Base-by-base conservation (phyloP, 1,284 basidiomycete genomes). In the Trichosporon asahii region DNA sequence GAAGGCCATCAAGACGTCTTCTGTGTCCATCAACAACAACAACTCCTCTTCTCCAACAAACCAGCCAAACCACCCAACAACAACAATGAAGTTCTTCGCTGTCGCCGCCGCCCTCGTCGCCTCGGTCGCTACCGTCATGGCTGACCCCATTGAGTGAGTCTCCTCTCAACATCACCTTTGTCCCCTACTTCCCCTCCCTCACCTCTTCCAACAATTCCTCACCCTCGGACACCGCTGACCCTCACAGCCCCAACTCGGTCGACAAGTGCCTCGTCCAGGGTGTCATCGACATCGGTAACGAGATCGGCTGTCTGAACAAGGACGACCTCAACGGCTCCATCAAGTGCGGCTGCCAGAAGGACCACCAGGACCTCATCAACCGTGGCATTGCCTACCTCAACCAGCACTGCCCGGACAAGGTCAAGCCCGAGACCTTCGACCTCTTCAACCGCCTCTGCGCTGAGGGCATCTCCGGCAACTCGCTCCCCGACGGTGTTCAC, bases 31-130 rank as follows among this genome's bases (percentile, higher is more conserved):
- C 53, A 27, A 14, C 25, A 57, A 57, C 53, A 57, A 57, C 53
- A 15, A 5, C 23, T 29, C 23, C 29, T 27, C 14, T 27, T 57
- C 53, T 29, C 53, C 23, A 11, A 21, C 53, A 11, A 27, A 25
- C 9, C 5, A 29, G 15, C 14, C 53, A 3, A 53, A 23, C 49
- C 8, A 49, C 18, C 31, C 9, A 5, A 40, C 37, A 44, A 44
- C 53, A 25, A 57, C 25, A 57, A 57, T 57, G 53, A 57, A 57
- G 53, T 29, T 57, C 53, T 57, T 57, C 53, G 53, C 53, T 27
- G 53, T 57, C 53, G 25, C 53, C 12, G 53, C 53, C 23, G 23
- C 53, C 53, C 23, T 57, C 25, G 12, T 27, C 53, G 25, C 53
- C 53, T 57, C 53, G 25, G 25, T 57, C 53, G 53, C 53, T 27